Evolutionary conservation across 345 rosid species (phyloP), one percentile per base, ranked within the genome.

Genomic region (Citrus cavaleriei): DNA sequence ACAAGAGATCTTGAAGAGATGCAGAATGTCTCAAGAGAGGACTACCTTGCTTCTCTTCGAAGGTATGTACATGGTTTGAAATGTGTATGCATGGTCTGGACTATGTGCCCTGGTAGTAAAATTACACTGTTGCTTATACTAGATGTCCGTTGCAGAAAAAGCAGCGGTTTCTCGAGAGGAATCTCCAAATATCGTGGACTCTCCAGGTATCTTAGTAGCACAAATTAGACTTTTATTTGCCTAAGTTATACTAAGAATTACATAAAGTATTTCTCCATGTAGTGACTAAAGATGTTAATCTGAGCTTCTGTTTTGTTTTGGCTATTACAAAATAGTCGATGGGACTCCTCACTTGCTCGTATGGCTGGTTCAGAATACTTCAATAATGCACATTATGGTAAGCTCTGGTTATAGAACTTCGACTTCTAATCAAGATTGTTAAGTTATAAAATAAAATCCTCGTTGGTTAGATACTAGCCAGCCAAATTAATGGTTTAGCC

Each of bases 101-200:
- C 78, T 79, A n/a, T 25, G 10, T 38, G 28, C 66, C 12, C 72
- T 30, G 14, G 14, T 35, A 74, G 40, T 68, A 22, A 77, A 67
- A 12, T 67, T 74, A 25, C 40, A 42, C 59, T 72, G 76, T 85
- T 80, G 67, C 85, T 86, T 70, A 85, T 81, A 70, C 68, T 80
- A 37, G 25, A 55, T 86, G 65, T 73, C 78, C 80, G 78, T 40
- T 88, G 86, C 97, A 96, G 99, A 87, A 96, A 94, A 83, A 96
- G 98, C 89, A 94, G 97, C 72, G 97, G 98, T 64, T 96, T 94
- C 83, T 94, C 99, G 6, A 93, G 99, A 85, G 99, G 99, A 71
- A 84, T 91, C 57, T 87, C 98, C 37, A 96, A 96, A 83, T 94
- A 96, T 83, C 94, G 99, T 77, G 98, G 94, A 71, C 97, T 92